phyloP scores from a whole-genome alignment of 2,329 filamentous ascomycete genomes.

The Fusarium tuaranense region DNA sequence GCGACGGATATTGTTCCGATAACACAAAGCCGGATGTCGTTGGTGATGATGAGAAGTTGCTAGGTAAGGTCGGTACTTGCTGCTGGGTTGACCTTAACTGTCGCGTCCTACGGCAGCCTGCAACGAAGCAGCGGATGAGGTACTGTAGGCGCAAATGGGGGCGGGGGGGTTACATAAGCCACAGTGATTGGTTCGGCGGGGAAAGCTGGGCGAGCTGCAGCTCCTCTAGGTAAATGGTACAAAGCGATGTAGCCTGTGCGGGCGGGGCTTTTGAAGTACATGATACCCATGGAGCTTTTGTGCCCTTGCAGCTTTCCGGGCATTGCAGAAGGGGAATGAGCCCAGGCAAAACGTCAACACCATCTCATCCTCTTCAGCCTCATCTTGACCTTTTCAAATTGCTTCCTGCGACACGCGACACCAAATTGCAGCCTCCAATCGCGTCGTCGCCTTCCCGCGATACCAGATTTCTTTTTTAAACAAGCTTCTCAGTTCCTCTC shows the following conservation, averaged over 20 bases:
- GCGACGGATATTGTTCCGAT: background rate
- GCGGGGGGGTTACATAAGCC: conserved; percentile 46
- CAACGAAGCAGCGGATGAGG: conserved; percentile 24
- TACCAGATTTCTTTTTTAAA: background rate
- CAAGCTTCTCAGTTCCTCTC: background rate
- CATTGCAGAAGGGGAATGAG: conserved; percentile 8
- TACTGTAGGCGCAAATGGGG: background rate
- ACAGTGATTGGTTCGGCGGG: conserved; percentile 46
- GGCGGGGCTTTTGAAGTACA: conserved; percentile 7
- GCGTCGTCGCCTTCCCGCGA: background rate
- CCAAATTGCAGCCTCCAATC: conserved; percentile 12
- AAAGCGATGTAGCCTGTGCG: background rate
- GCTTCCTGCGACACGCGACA: conserved; percentile 22
- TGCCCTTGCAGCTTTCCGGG: conserved; percentile 8
- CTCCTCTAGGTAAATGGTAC: conserved; percentile 20
- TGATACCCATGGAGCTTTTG: conserved; percentile 19
- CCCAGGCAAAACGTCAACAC: conserved; percentile 35
- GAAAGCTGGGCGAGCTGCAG: conserved; percentile 34
- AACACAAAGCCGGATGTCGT: background rate
- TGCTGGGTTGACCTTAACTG: conserved; percentile 41
- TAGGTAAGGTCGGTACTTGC: conserved; percentile 15
- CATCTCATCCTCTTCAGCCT: conserved; percentile 20
- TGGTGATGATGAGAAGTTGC: conserved; percentile 23
- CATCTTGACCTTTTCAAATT: conserved; percentile 8
- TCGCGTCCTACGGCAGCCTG: conserved; percentile 54